These are phyloP conservation scores for Serendipita sp. DNA, from an alignment of 768 basidiomycete genomes.

Conservation along the genomic window DNA sequence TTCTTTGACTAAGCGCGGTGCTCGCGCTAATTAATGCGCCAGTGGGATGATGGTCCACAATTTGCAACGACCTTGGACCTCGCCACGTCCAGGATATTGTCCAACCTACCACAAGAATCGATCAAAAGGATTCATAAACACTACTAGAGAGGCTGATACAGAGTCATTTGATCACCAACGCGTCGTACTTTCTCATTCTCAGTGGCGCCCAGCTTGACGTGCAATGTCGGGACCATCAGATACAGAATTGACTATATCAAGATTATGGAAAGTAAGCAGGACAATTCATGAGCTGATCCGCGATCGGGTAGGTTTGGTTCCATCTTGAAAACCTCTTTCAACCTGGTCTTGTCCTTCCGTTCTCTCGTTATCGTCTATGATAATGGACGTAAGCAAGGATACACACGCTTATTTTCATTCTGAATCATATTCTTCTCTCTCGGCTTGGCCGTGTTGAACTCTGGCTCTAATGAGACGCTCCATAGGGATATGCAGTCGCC, in stretches of 20 bases:
- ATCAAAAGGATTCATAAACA: too few relatives aligned
- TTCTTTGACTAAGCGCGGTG: too few relatives aligned
- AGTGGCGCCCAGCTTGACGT: too few relatives aligned
- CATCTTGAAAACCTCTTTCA: conserved; percentile 8
- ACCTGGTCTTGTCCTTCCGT: neutral
- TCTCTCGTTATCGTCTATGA: neutral
- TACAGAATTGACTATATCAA: conserved; percentile 29
- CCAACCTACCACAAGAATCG: too few relatives aligned
- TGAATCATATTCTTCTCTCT: conserved; percentile 14
- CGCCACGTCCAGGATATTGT: too few relatives aligned
- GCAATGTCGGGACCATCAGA: conserved; percentile 9
- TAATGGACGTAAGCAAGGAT: neutral
- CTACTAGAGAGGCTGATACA: too few relatives aligned
- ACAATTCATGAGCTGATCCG: conserved; percentile 93
- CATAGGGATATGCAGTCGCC: conserved; percentile 79
- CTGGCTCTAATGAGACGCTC: neutral
- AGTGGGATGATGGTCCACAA: too few relatives aligned
- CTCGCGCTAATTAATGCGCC: too few relatives aligned
- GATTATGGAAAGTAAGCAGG: conserved; percentile 88
- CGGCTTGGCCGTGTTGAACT: conserved; percentile 11
- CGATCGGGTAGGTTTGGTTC: conserved; percentile 54
- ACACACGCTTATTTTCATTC: conserved; percentile 8
- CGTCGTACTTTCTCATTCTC: too few relatives aligned
- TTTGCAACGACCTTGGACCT: too few relatives aligned
- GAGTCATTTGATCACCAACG: too few relatives aligned